These are phyloP conservation scores for Geum urbanum DNA, from an alignment of 306 rosid species.

Conservation along the genomic window DNA sequence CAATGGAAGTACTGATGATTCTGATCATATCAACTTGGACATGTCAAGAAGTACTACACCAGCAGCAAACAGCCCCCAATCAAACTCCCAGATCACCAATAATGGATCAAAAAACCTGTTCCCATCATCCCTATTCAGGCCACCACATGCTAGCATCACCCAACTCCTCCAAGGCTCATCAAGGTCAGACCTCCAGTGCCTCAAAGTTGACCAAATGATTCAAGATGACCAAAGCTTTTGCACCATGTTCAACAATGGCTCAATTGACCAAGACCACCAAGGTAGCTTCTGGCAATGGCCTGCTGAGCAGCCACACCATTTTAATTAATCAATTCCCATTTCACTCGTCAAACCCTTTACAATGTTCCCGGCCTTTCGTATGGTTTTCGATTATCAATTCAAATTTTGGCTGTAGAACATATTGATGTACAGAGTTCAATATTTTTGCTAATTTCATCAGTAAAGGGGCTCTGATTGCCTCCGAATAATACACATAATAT, in stretches of 20 bases:
- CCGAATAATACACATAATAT: slow-evolving; percentile 38
- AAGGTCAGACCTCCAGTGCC: slow-evolving; percentile 48
- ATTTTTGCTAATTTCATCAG: slow-evolving; percentile 33
- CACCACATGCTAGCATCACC: slow-evolving; percentile 45
- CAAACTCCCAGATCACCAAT: slow-evolving; percentile 37
- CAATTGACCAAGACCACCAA: slow-evolving; percentile 56
- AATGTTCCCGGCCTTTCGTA: not conserved
- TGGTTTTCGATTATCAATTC: slow-evolving; percentile 24
- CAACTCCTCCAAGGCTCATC: slow-evolving; percentile 76
- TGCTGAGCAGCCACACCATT: slow-evolving; percentile 60
- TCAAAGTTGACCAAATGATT: slow-evolving; percentile 28
- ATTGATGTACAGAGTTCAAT: slow-evolving; percentile 53
- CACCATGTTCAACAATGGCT: slow-evolving; percentile 63
- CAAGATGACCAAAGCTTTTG: slow-evolving; percentile 66
- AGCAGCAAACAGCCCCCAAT: slow-evolving; percentile 35
- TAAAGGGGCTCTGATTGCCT: slow-evolving; percentile 33
- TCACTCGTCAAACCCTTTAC: not conserved
- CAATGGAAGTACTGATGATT: slow-evolving; percentile 59
- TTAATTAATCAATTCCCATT: slow-evolving; percentile 35
- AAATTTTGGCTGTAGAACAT: slow-evolving; percentile 35
- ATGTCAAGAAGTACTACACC: slow-evolving; percentile 55
- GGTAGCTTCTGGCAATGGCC: slow-evolving; percentile 81
- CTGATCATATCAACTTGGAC: slow-evolving; percentile 59
- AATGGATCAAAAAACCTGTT: slow-evolving; percentile 42
- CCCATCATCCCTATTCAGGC: slow-evolving; percentile 37